Conservation (phyloP, 1,284 basidiomycete genomes). For the Trichosporon faecale region DNA sequence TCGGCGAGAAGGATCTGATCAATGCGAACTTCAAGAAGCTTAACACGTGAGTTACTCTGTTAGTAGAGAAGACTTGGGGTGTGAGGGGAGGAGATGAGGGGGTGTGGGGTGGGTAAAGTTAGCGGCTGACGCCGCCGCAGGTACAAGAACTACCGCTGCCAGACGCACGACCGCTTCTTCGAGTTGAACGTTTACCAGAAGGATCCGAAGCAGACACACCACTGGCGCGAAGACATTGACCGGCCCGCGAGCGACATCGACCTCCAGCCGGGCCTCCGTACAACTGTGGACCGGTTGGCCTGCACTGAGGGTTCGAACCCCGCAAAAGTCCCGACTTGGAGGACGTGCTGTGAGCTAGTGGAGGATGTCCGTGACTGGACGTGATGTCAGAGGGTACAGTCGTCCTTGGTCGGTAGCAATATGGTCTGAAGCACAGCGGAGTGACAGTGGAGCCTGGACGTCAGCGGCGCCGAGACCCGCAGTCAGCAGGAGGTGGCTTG, state of each 20-base stretch:
- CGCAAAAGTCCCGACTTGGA: too few relatives aligned
- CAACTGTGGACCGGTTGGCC: too few relatives aligned
- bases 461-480: neutral
- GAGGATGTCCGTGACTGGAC: too few relatives aligned
- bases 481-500: neutral
- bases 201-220: neutral
- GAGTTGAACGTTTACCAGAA: neutral
- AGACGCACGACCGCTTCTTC: slow-evolving; percentile 1
- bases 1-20: neutral
- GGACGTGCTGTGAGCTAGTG: too few relatives aligned
- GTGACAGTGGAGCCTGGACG: neutral
- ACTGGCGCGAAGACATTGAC: neutral
- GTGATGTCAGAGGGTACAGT: too few relatives aligned
- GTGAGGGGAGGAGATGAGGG: too few relatives aligned
- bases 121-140: neutral
- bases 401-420: too few relatives aligned
- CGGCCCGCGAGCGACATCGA: neutral
- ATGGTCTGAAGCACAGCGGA: too few relatives aligned
- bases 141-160: neutral
- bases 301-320: too few relatives aligned
- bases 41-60: neutral
- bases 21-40: slow-evolving; percentile 5
- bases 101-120: too few relatives aligned
- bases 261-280: too few relatives aligned
- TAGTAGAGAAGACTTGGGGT: neutral